Conservation (phyloP, 768 basidiomycete species). For the Hydnum rufescens region DNA sequence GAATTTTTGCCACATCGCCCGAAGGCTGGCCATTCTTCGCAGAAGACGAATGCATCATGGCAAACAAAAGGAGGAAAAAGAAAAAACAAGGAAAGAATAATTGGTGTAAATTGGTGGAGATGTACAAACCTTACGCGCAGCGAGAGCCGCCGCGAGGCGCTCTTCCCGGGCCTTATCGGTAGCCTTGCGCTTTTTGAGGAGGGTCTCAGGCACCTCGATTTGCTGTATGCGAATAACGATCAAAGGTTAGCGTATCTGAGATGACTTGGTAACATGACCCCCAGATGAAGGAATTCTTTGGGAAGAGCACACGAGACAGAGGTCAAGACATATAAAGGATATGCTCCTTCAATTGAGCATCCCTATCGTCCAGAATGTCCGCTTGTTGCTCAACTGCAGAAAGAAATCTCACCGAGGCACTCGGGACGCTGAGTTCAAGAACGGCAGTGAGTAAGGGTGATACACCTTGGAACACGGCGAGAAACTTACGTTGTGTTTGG, state of each 20-base stretch:
- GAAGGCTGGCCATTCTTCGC: slow-evolving; percentile 64
- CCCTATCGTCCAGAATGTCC: too few species aligned
- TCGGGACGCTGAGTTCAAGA: not conserved
- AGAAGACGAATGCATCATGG: slow-evolving; percentile 55
- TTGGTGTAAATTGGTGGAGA: not conserved
- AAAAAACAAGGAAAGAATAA: not conserved
- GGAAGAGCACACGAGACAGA: not conserved
- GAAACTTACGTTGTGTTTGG: not conserved
- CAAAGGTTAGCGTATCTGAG: too few species aligned
- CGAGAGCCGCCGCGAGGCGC: slow-evolving; percentile 60
- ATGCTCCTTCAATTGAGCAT: not conserved
- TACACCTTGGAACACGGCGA: not conserved
- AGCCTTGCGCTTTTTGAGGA: slow-evolving; percentile 98
- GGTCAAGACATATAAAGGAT: not conserved
- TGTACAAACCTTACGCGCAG: slow-evolving; percentile 68
- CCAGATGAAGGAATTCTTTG: too few species aligned
- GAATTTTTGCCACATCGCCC: slow-evolving; percentile 62
- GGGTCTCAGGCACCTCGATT: slow-evolving; percentile 96
- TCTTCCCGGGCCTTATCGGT: slow-evolving; percentile 93
- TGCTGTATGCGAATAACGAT: slow-evolving; percentile 25
- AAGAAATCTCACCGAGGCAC: not conserved
- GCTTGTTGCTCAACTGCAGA: too few species aligned
- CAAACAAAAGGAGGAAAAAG: slow-evolving; percentile 14
- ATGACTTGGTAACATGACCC: too few species aligned
- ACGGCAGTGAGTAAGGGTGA: not conserved